Conservation (phyloP, 2,329 filamentous ascomycete species). For the Ascochyta clinopodiicola region DNA sequence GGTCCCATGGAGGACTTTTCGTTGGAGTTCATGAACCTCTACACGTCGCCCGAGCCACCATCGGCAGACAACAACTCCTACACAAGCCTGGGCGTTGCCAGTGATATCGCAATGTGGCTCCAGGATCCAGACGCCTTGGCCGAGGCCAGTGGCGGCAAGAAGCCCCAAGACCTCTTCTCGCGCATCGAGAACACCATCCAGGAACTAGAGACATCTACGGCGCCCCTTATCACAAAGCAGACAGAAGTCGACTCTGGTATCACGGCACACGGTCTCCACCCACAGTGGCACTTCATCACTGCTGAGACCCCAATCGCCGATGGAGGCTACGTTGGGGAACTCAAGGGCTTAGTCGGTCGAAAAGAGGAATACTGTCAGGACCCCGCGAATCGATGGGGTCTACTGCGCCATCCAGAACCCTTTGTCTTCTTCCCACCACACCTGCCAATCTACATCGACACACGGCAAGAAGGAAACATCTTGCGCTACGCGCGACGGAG, state of each 20-base stretch:
- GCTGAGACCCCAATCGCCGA: slow-evolving; percentile 59
- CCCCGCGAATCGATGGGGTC: slow-evolving; percentile 55
- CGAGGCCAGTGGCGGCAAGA: slow-evolving; percentile 68
- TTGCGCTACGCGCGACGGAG: slow-evolving; percentile 91
- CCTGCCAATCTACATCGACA: slow-evolving; percentile 92
- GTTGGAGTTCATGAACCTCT: slow-evolving; percentile 75
- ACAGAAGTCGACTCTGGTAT: slow-evolving; percentile 58
- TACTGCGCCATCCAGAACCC: slow-evolving; percentile 58
- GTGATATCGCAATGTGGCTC: slow-evolving; percentile 79
- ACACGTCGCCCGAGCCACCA: slow-evolving; percentile 65
- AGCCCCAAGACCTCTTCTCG: slow-evolving; percentile 73
- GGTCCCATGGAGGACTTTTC: slow-evolving; percentile 75
- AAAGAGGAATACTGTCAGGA: slow-evolving; percentile 57
- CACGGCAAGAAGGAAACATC: slow-evolving; percentile 81
- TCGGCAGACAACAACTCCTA: slow-evolving; percentile 76
- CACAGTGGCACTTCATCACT: slow-evolving; percentile 74
- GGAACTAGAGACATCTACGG: slow-evolving; percentile 56
- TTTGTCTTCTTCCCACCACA: slow-evolving; percentile 75
- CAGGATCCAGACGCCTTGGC: slow-evolving; percentile 73
- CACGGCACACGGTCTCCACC: slow-evolving; percentile 61
- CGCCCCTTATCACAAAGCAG: slow-evolving; percentile 61
- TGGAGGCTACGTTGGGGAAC: slow-evolving; percentile 69
- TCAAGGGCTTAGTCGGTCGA: slow-evolving; percentile 66
- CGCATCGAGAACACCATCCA: slow-evolving; percentile 63
- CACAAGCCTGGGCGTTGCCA: slow-evolving; percentile 75